These are phyloP conservation scores for Arctium minus DNA, from an alignment of 129 eudicot species.

Conservation along the genomic window DNA sequence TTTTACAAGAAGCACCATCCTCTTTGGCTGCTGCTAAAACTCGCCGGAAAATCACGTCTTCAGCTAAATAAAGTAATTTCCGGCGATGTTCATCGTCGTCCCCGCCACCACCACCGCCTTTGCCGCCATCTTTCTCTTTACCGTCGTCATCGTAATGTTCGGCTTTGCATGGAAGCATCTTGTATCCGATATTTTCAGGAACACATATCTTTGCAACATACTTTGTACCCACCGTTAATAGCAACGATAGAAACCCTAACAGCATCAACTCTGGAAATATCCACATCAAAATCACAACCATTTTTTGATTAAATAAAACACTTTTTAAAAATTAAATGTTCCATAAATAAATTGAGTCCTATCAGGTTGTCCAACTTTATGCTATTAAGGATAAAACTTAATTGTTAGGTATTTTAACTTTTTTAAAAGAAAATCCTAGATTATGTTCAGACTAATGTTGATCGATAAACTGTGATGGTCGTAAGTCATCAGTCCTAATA, in stretches of 20 bases:
- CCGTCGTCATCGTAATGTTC: background rate
- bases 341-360: too few species aligned
- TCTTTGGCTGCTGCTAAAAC: conserved; percentile 37
- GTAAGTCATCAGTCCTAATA: too few species aligned
- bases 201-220: conserved; percentile 61
- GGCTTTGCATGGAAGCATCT: conserved; percentile 55
- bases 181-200: conserved; percentile 42
- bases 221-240: conserved; percentile 54
- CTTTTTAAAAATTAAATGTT: too few species aligned
- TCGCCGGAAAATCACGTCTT: conserved; percentile 46
- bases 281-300: background rate
- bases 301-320: too few species aligned
- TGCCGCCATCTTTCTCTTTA: background rate
- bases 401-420: too few species aligned
- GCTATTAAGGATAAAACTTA: too few species aligned
- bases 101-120: background rate
- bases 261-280: conserved; percentile 58
- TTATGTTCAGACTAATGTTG: too few species aligned
- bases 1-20: background rate
- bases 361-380: too few species aligned
- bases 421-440: too few species aligned
- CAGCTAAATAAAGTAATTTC: conserved; percentile 42
- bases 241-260: conserved; percentile 62
- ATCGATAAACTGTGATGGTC: too few species aligned
- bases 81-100: conserved; percentile 24